Conservation (phyloP, 75 land plant species). For the Ceratopteris richardii region DNA sequence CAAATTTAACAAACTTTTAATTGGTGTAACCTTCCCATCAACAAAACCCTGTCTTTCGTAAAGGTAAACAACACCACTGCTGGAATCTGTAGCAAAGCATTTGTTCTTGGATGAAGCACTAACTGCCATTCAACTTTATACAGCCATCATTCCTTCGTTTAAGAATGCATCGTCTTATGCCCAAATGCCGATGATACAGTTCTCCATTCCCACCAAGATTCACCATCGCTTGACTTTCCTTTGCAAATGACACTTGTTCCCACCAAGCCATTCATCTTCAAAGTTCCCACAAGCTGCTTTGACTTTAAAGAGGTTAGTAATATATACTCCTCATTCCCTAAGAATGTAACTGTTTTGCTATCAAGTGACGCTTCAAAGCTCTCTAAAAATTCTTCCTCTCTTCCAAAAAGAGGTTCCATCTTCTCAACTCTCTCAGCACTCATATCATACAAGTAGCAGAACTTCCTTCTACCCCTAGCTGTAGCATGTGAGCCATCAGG, state of each 20-base stretch:
- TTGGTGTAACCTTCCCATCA: conserved; percentile 61
- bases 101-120: conserved; percentile 50
- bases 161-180: conserved; percentile 68
- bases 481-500: conserved; percentile 88
- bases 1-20: conserved; percentile 69
- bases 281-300: conserved; percentile 67
- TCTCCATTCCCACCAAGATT: conserved; percentile 93
- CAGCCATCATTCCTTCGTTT: conserved; percentile 85
- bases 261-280: conserved; percentile 92
- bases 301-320: conserved; percentile 65
- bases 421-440: conserved; percentile 53
- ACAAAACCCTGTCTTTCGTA: conserved; percentile 65
- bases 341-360: conserved; percentile 66
- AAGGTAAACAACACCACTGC: conserved; percentile 78
- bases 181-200: conserved; percentile 85
- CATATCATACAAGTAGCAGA: conserved; percentile 70
- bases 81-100: conserved; percentile 79
- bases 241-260: conserved; percentile 62
- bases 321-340: conserved; percentile 90
- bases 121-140: conserved; percentile 53
- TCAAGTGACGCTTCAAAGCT: conserved; percentile 78
- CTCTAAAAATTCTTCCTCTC: conserved; percentile 89
- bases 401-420: conserved; percentile 60
- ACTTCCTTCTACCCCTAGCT: conserved; percentile 65
- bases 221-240: conserved; percentile 57